Conservation (phyloP, 2,329 filamentous ascomycete species). For the Chaetomiaceae sp. region DNA sequence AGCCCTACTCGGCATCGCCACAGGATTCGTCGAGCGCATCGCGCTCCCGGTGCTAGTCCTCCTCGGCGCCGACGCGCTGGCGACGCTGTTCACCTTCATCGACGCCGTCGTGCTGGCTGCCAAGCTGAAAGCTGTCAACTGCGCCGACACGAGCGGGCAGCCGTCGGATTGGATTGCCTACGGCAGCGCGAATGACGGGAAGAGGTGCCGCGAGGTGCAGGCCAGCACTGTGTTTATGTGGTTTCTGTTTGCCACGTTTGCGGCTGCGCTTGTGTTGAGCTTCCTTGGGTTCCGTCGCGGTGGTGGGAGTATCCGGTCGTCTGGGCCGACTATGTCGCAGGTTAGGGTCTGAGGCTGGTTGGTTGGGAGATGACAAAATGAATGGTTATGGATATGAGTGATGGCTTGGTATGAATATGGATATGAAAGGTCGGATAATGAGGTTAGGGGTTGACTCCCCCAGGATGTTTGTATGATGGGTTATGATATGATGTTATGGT, state of each 20-base stretch:
- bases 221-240: constrained; percentile 72
- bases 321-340: constrained; percentile 53
- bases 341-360: constrained; percentile 41
- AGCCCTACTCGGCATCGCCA: constrained; percentile 57
- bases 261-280: constrained; percentile 52
- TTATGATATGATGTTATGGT: not conserved
- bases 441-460: not conserved
- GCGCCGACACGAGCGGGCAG: constrained; percentile 39
- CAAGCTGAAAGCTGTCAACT: constrained; percentile 65
- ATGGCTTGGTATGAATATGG: not conserved
- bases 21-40: constrained; percentile 46
- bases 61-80: constrained; percentile 53
- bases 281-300: constrained; percentile 50
- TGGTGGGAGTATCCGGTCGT: constrained; percentile 41
- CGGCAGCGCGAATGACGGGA: constrained; percentile 53
- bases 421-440: not conserved
- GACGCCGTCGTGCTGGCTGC: constrained; percentile 66
- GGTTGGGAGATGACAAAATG: not conserved
- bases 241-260: constrained; percentile 66
- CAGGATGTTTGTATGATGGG: constrained; percentile 1
- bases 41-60: constrained; percentile 37
- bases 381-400: not conserved
- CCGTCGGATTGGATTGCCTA: constrained; percentile 55
- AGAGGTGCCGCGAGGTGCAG: constrained; percentile 71
- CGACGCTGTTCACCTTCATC: constrained; percentile 66